Conservation (phyloP, 2,329 filamentous ascomycete genomes). For the Thermothelomyces thermophilus region DNA sequence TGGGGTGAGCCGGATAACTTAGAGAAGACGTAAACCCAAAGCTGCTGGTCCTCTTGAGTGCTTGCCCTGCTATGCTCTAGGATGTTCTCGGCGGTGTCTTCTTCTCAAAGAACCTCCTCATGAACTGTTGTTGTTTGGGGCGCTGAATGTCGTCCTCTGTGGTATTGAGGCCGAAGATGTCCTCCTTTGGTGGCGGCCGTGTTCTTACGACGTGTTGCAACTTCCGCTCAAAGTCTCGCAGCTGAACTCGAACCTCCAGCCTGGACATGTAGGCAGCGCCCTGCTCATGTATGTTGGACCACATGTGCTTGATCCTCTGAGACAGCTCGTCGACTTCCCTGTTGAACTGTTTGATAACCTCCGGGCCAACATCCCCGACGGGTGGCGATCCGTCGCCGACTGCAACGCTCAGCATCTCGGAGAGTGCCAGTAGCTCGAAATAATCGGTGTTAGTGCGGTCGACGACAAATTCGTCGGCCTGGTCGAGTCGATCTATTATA, state of each 20-base stretch:
- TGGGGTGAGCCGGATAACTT: not conserved
- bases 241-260: constrained; percentile 67
- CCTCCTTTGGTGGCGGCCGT: constrained; percentile 47
- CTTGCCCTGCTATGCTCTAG: not conserved
- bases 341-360: constrained; percentile 53
- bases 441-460: constrained; percentile 55
- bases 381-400: constrained; percentile 53
- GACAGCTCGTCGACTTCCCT: constrained; percentile 61
- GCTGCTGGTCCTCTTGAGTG: too few relatives aligned
- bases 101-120: constrained; percentile 37
- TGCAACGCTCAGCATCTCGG: constrained; percentile 65
- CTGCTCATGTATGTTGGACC: constrained; percentile 62
- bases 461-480: constrained; percentile 44
- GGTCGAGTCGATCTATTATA: constrained; percentile 40
- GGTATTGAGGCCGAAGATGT: constrained; percentile 39
- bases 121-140: constrained; percentile 43
- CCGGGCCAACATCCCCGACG: constrained; percentile 22
- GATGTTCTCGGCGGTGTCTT: constrained; percentile 3
- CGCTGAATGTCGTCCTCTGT: constrained; percentile 30
- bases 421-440: constrained; percentile 55
- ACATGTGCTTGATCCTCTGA: constrained; percentile 49
- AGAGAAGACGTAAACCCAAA: constrained; percentile 2
- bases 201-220: constrained; percentile 66
- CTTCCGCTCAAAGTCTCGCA: constrained; percentile 70
- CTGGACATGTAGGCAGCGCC: constrained; percentile 66